Percentiles rank a stretch among this genome's conserved stretches.
These are phyloP conservation scores for Stereocaulon alpinum DNA, from an alignment of 495 filamentous ascomycete species.

Conservation along the genomic window DNA sequence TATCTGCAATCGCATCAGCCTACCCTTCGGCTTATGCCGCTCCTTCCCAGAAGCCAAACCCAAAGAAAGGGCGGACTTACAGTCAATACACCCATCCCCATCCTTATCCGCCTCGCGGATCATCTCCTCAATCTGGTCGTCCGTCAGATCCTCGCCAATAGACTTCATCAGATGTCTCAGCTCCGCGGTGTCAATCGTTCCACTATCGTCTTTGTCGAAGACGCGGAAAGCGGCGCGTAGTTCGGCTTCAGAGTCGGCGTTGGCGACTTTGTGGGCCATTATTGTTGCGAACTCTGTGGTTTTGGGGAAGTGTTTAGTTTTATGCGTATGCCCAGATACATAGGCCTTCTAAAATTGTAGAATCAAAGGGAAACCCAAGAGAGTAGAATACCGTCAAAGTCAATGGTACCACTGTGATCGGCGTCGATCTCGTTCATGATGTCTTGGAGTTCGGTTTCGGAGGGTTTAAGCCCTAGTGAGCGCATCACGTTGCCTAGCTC, in stretches of 20 bases:
- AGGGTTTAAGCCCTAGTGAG: constrained; percentile 37
- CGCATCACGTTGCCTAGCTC: constrained; percentile 37
- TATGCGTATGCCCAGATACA: too few species aligned
- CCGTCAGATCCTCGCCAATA: constrained; percentile 38
- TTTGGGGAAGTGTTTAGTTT: neutral
- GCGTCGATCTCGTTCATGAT: constrained; percentile 38
- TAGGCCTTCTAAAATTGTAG: too few species aligned
- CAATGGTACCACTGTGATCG: constrained; percentile 37
- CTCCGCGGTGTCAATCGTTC: constrained; percentile 38
- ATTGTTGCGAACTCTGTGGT: constrained; percentile 36
- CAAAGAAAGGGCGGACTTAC: constrained; percentile 20
- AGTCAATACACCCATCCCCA: constrained; percentile 40
- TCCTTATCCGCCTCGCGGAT: constrained; percentile 37
- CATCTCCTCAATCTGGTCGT: constrained; percentile 40
- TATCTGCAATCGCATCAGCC: neutral
- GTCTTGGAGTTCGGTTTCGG: constrained; percentile 34
- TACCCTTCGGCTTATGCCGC: neutral
- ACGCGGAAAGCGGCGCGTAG: constrained; percentile 38
- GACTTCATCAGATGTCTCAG: constrained; percentile 35
- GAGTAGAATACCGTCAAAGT: constrained; percentile 30
- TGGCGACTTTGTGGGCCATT: constrained; percentile 34
- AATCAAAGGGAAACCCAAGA: neutral
- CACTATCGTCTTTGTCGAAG: constrained; percentile 40
- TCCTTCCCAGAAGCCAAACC: neutral
- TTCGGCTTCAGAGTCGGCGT: constrained; percentile 36